Evolutionary conservation across 1,284 basidiomycete species (phyloP), one percentile per base, ranked within the genome.

Genomic region (Malassezia obtusa): DNA sequence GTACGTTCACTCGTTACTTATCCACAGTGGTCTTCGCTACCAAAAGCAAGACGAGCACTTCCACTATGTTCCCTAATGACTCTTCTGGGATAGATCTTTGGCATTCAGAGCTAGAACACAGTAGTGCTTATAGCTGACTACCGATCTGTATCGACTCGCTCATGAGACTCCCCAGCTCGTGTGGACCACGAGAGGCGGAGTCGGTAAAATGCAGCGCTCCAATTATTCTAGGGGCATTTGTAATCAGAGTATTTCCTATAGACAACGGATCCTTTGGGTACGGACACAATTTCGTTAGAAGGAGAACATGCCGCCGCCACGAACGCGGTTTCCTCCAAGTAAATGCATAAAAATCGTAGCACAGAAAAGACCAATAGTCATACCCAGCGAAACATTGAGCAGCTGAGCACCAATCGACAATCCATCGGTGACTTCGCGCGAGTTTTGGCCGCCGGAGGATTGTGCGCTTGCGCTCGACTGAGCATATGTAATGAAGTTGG

Each of bases 301-400:
- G 14, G 65, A 65, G 45, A 71, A 68, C 43, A 71, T 49, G 15
- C 65, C 61, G 11, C 62, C 63, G 19, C 63, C 64, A 22, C 68
- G 52, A 17, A 65, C 47, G 49, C 63, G 65, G 36, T 59, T 57
- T 2, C 68, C 65, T 10, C 65, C 65, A 14, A 73, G 33, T 30
- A 67, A 26, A 40, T 67, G 67, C 36, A 63, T 67, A 17, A 73
- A 21, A 26, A 72, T 61, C 1, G 71, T 71, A 21, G 61, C 43
- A 7, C 67, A 60, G 47, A 71, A 71, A n/a, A 73, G 51, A 9
- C 71, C 71, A 22, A 73, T 68, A 0, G 69, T 67, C 45, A 73
- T 53, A 12, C 71, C 71, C 4, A 73, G 48, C 10, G 71, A 68
- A 10, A 71, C 65, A 51, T 72, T 65, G 31, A 73, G 62, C 24